These are phyloP conservation scores for Nemania abortiva DNA, from an alignment of 2,329 filamentous ascomycete species.

Conservation along the genomic window DNA sequence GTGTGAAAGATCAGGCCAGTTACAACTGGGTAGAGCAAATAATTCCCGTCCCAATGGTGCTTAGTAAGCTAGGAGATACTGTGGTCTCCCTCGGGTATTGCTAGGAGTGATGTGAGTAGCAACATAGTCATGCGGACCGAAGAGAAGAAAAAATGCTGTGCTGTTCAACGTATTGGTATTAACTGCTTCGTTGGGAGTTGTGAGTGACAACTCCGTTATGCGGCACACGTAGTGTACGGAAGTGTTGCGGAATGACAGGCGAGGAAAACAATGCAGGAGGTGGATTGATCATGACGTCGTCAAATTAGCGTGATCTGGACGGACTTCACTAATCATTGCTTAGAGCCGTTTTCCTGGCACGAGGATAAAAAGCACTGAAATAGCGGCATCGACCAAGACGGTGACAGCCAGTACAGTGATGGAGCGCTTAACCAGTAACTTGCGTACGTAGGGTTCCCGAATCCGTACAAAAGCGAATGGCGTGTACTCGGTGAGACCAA, in stretches of 20 bases:
- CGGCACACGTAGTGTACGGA: conserved; percentile 15
- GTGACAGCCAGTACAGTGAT: conserved; percentile 84
- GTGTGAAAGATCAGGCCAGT: conserved; percentile 4
- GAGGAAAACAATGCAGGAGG: conserved; percentile 23
- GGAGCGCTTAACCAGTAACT: conserved; percentile 84
- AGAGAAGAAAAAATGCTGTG: neutral
- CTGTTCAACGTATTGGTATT: conserved; percentile 22
- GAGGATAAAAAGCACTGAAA: conserved; percentile 92
- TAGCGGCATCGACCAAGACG: conserved; percentile 79
- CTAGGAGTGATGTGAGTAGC: neutral
- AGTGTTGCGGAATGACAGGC: conserved; percentile 4
- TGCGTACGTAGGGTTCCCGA: conserved; percentile 90
- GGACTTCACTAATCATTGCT: conserved; percentile 35
- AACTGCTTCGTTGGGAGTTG: conserved; percentile 12
- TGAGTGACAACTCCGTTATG: conserved; percentile 13
- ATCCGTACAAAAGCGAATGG: conserved; percentile 92
- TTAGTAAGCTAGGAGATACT: neutral
- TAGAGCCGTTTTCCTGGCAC: conserved; percentile 88
- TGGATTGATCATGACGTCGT: conserved; percentile 47
- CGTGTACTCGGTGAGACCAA: conserved; percentile 96
- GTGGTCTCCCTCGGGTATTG: neutral
- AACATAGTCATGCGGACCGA: neutral
- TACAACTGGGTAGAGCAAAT: neutral
- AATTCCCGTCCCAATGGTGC: neutral
- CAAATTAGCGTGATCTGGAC: conserved; percentile 21